Conservation (phyloP, 2,329 filamentous ascomycete genomes). For the Dactylonectria estremocensis region DNA sequence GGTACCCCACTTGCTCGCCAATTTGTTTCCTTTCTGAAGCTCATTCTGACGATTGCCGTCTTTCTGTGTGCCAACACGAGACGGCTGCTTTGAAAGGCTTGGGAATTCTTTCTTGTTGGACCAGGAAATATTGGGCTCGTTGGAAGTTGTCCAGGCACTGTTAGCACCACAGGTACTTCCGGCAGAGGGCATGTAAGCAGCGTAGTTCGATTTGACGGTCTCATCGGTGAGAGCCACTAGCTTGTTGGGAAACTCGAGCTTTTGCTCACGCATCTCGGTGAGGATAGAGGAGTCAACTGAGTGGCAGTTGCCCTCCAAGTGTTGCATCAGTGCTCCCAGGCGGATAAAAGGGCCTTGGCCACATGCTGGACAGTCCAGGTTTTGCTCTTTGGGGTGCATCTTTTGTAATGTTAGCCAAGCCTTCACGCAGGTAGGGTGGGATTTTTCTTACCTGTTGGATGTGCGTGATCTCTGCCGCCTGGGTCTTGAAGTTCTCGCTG, state of each 20-base stretch:
- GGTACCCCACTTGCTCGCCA: constrained; percentile 10
- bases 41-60: neutral
- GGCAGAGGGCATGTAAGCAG: constrained; percentile 44
- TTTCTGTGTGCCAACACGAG: neutral
- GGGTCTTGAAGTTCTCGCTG: constrained; percentile 54
- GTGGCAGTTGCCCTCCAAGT: constrained; percentile 63
- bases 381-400: constrained; percentile 58
- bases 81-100: constrained; percentile 22
- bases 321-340: constrained; percentile 58
- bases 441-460: constrained; percentile 52
- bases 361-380: constrained; percentile 65
- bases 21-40: constrained; percentile 25
- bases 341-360: constrained; percentile 53
- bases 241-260: constrained; percentile 53
- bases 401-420: constrained; percentile 39
- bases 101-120: constrained; percentile 39
- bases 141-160: neutral
- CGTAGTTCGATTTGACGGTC: constrained; percentile 49
- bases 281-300: constrained; percentile 53
- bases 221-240: constrained; percentile 48
- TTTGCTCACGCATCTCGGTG: constrained; percentile 54
- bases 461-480: constrained; percentile 52
- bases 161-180: neutral
- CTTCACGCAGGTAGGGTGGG: neutral
- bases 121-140: constrained; percentile 22